phyloP scores from a whole-genome alignment of 2,329 filamentous ascomycete genomes.

The Claviceps cyperi region DNA sequence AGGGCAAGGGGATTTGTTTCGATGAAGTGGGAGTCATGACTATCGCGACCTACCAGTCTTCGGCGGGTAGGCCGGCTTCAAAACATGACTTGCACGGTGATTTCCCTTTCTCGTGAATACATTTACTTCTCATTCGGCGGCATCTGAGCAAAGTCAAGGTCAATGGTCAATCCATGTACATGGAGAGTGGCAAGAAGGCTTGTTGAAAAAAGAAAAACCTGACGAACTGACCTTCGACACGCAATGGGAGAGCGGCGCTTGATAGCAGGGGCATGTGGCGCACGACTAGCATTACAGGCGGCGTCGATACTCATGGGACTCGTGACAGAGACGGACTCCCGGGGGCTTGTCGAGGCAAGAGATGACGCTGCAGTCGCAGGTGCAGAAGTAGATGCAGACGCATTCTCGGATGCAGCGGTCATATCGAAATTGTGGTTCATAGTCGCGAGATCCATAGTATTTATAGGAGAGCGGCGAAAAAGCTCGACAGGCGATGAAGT shows the following conservation, averaged over 20 bases:
- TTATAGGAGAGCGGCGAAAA: background rate
- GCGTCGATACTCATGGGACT: conserved; percentile 2
- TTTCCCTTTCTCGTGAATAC: conserved; percentile 31
- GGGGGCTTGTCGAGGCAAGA: conserved; percentile 2
- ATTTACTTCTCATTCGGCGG: conserved; percentile 42
- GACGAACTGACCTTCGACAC: conserved; percentile 31
- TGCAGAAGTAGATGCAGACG: background rate
- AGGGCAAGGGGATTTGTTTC: background rate
- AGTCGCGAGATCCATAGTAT: conserved; percentile 5
- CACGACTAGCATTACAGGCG: background rate
- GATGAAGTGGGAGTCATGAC: background rate
- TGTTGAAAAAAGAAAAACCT: too few species aligned
- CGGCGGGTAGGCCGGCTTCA: conserved; percentile 31
- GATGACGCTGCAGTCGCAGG: background rate
- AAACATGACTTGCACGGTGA: conserved; percentile 38
- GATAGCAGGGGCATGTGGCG: conserved; percentile 14
- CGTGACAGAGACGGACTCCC: background rate
- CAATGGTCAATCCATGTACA: background rate
- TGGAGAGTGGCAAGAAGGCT: too few species aligned
- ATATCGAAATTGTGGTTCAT: conserved; percentile 2
- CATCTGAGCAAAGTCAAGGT: conserved; percentile 23
- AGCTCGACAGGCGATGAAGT: background rate
- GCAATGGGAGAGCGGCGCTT: conserved; percentile 38
- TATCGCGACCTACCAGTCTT: conserved; percentile 31
- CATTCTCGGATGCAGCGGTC: background rate